Percentiles rank a stretch among this genome's conserved stretches.
These are phyloP conservation scores for Trichoderma afroharzianum DNA, from an alignment of 2,329 filamentous ascomycete species.

Conservation along the genomic window DNA sequence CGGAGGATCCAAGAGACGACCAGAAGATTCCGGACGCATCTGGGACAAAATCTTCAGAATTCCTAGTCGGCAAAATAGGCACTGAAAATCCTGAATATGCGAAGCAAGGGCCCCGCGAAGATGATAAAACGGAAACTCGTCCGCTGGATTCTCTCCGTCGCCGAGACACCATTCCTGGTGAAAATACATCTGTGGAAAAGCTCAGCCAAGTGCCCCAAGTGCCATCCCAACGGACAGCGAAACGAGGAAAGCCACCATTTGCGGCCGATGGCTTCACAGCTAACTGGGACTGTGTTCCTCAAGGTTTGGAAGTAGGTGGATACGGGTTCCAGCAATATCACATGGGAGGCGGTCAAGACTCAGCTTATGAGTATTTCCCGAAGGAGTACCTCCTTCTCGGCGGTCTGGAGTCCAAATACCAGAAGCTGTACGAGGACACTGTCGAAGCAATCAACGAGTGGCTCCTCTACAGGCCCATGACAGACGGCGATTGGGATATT, in stretches of 20 bases:
- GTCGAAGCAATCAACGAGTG: slow-evolving; percentile 66
- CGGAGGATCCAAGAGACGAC: background rate
- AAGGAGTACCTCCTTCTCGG: slow-evolving; percentile 71
- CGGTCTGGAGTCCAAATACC: slow-evolving; percentile 69
- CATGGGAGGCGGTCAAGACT: slow-evolving; percentile 65
- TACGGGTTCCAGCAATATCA: slow-evolving; percentile 48
- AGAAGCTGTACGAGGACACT: slow-evolving; percentile 65
- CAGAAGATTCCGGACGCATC: background rate
- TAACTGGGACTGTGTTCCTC: slow-evolving; percentile 52
- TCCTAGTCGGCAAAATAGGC: background rate
- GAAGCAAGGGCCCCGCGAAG: slow-evolving; percentile 1
- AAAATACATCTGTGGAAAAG: background rate
- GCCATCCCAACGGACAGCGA: background rate
- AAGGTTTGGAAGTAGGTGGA: slow-evolving; percentile 52
- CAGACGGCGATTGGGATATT: slow-evolving; percentile 63
- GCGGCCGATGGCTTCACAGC: slow-evolving; percentile 33
- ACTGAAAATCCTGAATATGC: background rate
- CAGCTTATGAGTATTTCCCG: slow-evolving; percentile 68
- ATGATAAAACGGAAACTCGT: slow-evolving; percentile 8
- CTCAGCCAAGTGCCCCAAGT: background rate
- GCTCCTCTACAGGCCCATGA: slow-evolving; percentile 76
- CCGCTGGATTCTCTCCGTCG: slow-evolving; percentile 2
- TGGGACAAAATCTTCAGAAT: background rate
- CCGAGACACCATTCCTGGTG: background rate
- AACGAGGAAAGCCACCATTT: slow-evolving; percentile 27